These are phyloP conservation scores for Solanum gandarillasii DNA, from an alignment of 257 asterid genomes.

Conservation along the genomic window DNA sequence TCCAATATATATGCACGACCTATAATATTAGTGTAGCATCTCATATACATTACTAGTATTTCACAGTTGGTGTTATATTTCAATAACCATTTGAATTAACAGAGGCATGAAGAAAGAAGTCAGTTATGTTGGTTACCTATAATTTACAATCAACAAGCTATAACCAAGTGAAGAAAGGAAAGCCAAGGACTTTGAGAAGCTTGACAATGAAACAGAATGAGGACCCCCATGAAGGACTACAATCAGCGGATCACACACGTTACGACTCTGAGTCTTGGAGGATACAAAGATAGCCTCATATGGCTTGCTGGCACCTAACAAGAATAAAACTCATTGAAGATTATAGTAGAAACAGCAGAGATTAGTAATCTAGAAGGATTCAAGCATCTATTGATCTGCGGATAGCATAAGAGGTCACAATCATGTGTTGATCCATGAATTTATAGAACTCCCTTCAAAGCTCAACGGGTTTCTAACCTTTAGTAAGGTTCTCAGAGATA, in stretches of 20 bases:
- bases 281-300: constrained; percentile 85
- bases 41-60: neutral
- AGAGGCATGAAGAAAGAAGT: neutral
- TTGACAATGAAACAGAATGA: constrained; percentile 47
- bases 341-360: neutral
- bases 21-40: neutral
- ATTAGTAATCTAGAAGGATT: neutral
- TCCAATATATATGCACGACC: neutral
- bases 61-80: neutral
- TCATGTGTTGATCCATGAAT: neutral
- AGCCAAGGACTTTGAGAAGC: constrained; percentile 79
- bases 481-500: constrained; percentile 34
- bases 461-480: constrained; percentile 32
- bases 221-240: constrained; percentile 95
- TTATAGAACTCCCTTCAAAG: neutral
- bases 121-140: constrained; percentile 37
- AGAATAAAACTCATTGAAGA: neutral
- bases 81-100: neutral
- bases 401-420: neutral
- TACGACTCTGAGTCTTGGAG: constrained; percentile 45
- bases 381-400: neutral
- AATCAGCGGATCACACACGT: constrained; percentile 48
- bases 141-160: constrained; percentile 87
- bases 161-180: constrained; percentile 77
- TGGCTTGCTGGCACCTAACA: constrained; percentile 74